Conservation (phyloP, 495 filamentous ascomycete genomes). For the Chlorociboria aeruginascens region DNA sequence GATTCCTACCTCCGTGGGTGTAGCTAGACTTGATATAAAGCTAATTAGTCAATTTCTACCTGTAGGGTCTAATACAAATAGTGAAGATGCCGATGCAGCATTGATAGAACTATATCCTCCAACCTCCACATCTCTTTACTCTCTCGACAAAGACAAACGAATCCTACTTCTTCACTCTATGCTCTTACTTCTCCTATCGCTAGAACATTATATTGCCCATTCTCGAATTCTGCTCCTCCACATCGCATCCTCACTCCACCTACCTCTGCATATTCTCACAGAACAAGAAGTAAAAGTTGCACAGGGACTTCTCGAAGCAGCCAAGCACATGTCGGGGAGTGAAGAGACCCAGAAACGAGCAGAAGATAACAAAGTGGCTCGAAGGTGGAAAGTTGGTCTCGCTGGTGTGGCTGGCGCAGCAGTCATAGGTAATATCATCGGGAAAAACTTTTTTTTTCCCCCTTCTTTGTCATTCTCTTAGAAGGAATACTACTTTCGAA, state of each 20-base stretch:
- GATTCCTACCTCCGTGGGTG: background rate
- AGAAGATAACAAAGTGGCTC: slow-evolving; percentile 49
- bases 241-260: slow-evolving; percentile 51
- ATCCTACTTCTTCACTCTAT: slow-evolving; percentile 43
- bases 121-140: slow-evolving; percentile 27
- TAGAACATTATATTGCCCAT: slow-evolving; percentile 70
- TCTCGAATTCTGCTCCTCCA: slow-evolving; percentile 65
- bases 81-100: slow-evolving; percentile 25
- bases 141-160: slow-evolving; percentile 31
- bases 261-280: slow-evolving; percentile 52
- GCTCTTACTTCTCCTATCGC: slow-evolving; percentile 60
- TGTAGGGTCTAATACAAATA: slow-evolving; percentile 21
- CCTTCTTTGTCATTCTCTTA: too few species aligned
- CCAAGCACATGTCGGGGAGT: slow-evolving; percentile 56
- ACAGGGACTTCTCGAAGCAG: slow-evolving; percentile 57
- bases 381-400: slow-evolving; percentile 72
- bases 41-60: background rate
- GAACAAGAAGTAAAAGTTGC: slow-evolving; percentile 67
- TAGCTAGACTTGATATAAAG: background rate
- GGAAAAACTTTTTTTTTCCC: too few species aligned
- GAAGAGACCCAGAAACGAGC: slow-evolving; percentile 53
- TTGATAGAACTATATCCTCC: slow-evolving; percentile 33
- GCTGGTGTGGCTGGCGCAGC: slow-evolving; percentile 61
- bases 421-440: too few species aligned
- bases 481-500: too few species aligned